Percentiles rank a stretch among this genome's conserved stretches.
Evolutionary conservation across 768 basidiomycete species (phyloP).

Genomic region (Tricholoma sp.): DNA sequence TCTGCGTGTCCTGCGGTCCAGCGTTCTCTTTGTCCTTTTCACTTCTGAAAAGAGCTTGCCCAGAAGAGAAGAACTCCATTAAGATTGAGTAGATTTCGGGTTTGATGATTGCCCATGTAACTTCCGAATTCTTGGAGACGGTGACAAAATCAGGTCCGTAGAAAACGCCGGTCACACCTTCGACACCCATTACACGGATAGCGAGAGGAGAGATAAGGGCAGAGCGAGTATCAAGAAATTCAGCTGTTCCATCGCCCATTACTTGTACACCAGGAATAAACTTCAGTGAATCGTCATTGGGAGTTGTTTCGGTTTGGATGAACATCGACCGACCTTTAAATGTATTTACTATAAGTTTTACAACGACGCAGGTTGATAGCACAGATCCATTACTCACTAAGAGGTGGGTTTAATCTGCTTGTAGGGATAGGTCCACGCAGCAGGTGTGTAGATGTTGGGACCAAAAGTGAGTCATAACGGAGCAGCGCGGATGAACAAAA

Average conservation of each 20-base stretch:
- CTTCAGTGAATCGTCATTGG: constrained; percentile 96
- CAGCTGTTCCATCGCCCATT: constrained; percentile 85
- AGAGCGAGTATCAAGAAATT: constrained; percentile 87
- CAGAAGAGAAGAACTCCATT: constrained; percentile 98
- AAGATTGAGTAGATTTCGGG: constrained; percentile 94
- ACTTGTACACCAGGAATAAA: constrained; percentile 93
- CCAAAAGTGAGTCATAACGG: constrained; percentile 21
- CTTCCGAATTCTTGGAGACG: constrained; percentile 84
- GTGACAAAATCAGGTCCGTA: constrained; percentile 99
- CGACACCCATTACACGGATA: constrained; percentile 88
- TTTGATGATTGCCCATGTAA: constrained; percentile 86
- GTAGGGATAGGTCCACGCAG: constrained; percentile 14
- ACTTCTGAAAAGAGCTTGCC: constrained; percentile 77
- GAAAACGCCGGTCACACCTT: constrained; percentile 85
- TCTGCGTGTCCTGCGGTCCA: constrained; percentile 89
- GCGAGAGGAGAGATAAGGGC: constrained; percentile 93
- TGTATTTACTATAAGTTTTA: neutral
- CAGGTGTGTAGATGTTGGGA: constrained; percentile 17
- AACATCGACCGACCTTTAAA: constrained; percentile 82
- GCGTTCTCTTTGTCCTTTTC: constrained; percentile 75
- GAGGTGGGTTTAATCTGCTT: constrained; percentile 19
- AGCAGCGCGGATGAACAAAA: constrained; percentile 8
- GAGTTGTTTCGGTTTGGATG: constrained; percentile 96
- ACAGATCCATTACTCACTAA: constrained; percentile 27
- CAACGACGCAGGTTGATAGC: neutral